Percentiles rank a stretch among this genome's conserved stretches.
phyloP scores from a whole-genome alignment of 305 asterid genomes.

The Fraxinus floribunda region DNA sequence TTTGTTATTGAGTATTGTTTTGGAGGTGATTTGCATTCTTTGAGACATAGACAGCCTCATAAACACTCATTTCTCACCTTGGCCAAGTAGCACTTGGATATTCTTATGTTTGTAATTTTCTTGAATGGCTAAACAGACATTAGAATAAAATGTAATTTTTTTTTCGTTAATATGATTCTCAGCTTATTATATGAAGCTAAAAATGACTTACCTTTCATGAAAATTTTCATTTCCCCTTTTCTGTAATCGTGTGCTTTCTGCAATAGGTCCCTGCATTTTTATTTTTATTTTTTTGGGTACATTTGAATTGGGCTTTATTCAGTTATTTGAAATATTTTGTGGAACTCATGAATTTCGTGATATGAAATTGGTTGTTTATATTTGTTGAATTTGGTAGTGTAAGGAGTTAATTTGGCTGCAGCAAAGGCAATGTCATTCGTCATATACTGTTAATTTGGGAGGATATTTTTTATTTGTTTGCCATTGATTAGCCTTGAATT shows the following conservation, averaged over 20 bases:
- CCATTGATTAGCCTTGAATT: background rate
- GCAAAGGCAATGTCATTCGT: background rate
- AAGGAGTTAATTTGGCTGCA: constrained; percentile 12
- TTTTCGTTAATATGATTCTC: background rate
- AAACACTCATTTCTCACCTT: background rate
- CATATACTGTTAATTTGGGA: constrained; percentile 2
- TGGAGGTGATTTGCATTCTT: background rate
- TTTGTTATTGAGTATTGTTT: background rate
- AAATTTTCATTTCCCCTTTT: background rate
- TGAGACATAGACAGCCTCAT: background rate
- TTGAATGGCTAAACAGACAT: background rate
- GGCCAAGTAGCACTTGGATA: background rate
- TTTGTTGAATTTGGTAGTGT: background rate
- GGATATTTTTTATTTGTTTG: background rate
- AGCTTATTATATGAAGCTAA: background rate
- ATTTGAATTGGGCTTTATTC: constrained; percentile 24
- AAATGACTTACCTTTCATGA: background rate
- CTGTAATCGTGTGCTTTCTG: background rate
- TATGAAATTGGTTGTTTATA: constrained; percentile 18
- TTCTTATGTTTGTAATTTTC: background rate
- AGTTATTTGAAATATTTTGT: constrained; percentile 20
- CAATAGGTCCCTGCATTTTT: constrained; percentile 2
- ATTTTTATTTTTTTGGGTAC: background rate
- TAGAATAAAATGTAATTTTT: background rate
- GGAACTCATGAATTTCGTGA: constrained; percentile 19